Base-by-base conservation (phyloP, 164 flowering plant genomes). In the Malania oleifera region DNA sequence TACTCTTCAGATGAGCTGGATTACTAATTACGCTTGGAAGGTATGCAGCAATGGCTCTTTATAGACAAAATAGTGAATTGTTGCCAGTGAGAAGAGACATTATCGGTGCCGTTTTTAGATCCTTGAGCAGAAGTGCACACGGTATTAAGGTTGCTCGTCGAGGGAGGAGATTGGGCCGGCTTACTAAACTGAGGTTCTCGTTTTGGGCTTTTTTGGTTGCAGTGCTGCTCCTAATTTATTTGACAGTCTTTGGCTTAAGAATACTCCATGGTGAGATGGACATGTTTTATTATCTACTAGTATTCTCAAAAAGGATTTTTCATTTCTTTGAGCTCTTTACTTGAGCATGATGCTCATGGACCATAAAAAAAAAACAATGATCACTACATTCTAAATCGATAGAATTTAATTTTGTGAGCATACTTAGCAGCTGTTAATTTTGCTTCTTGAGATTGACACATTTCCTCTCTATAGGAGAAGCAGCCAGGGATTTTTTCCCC, bases 131-230 rank as follows among this genome's bases (percentile, higher is more conserved):
- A 45, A 66, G 23, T 48, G 80, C 77, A 50, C 57, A 67, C 31
- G 71, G 64, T 50, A 41, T 52, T 31, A 57, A 78, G 38, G 69
- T 46, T 57, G 53, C 41, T 18, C 89, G 89, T 35, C 70, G 85
- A 40, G 83, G 81, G 47, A 71, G 71, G 71, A 84, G 74, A 77
- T 63, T 81, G 52, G 67, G 81, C 35, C 75, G 82, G 22, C 37
- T 78, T 41, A 57, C 63, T 2, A 75, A 57, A 60, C 73, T 60
- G 48, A 82, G 73, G 57, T 61, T 77, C 31, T 72, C 70, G 39
- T 54, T 70, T 69, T 77, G 75, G 80, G 26, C 77, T 45, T 68
- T 78, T 39, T 24, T 72, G 26, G 41, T 83, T 26, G 81, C 79
- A 7, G 44, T 76, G 10, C 22, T 77, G 17, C 77, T 73, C 66